Evolutionary conservation across 768 basidiomycete species (phyloP), one percentile per base, ranked within the genome.

Genomic region (Trametes maxima): DNA sequence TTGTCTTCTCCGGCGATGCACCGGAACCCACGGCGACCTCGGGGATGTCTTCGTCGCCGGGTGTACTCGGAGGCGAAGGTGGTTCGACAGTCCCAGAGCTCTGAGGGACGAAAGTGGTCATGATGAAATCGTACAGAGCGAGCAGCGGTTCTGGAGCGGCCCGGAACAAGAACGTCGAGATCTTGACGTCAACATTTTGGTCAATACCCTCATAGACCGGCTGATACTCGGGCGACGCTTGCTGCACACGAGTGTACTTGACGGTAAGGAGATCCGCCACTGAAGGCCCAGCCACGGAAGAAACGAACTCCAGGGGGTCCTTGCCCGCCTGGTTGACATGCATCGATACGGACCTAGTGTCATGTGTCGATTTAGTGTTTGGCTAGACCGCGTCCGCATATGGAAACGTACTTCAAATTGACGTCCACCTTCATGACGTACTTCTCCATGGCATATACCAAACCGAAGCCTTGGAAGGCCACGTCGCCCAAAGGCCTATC

Each of bases 111-210:
- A 99, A 99, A 0, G 97, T 98, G 2, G 91, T 89, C 89, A 99
- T 95, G 74, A 99, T 85, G 77, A 96, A 98, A 76, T 98, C 95
- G 74, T 98, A 98, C 21, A 98, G 75, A 1, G 89, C 82, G 39
- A 99, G 77, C 44, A 98, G 88, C 13, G 96, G 95, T 69, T 94
- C 93, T 0, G 97, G 95, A 8, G 90, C 89, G 3, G 90, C 87
- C 57, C 86, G 85, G 74, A 98, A 88, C 54, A 95, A 83, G 72
- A 99, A 87, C 0, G 96, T 97, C 3, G 96, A 95, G 40, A 98
- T 79, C 66, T 85, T 86, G 65, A 94, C 84, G 68, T 94, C 89
- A 59, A 98, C 85, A 60, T 78, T 90, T 74, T 97, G 95, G 68
- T 96, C 91, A 48, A 95, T 85, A 22, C 90, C 88, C 63, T 94